A percentile compares a stretch with the other conserved stretches of the same genome.
phyloP scores from a whole-genome alignment of 2,329 filamentous ascomycete species.

The Claviceps pazoutovae region DNA sequence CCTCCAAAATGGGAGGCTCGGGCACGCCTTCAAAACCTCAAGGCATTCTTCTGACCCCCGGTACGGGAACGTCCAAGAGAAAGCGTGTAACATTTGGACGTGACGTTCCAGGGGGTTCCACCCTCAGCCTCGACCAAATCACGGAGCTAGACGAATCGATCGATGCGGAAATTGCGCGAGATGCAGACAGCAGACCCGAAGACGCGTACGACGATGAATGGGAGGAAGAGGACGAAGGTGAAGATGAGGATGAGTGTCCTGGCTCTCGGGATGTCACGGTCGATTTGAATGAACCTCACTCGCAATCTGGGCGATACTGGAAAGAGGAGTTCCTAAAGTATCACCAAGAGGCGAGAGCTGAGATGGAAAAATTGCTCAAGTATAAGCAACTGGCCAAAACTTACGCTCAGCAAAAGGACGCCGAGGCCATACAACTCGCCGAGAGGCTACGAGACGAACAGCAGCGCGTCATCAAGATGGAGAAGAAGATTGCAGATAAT shows the following conservation, averaged over 20 bases:
- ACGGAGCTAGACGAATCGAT: conserved; percentile 32
- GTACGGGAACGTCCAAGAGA: conserved; percentile 43
- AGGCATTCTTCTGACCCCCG: conserved; percentile 51
- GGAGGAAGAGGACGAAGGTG: conserved; percentile 24
- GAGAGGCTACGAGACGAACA: conserved; percentile 56
- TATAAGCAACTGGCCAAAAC: conserved; percentile 71
- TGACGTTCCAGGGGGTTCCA: conserved; percentile 28
- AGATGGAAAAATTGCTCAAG: conserved; percentile 64
- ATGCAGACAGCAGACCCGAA: conserved; percentile 5
- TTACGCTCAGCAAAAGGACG: conserved; percentile 65
- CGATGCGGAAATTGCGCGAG: conserved; percentile 25
- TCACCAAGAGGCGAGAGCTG: conserved; percentile 54
- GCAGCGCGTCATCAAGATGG: conserved; percentile 48
- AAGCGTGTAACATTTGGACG: conserved; percentile 54
- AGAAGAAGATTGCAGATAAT: conserved; percentile 46
- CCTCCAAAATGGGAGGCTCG: conserved; percentile 14
- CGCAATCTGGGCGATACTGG: conserved; percentile 66
- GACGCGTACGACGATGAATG: conserved; percentile 30
- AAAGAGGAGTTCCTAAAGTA: conserved; percentile 65
- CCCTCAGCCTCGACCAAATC: conserved; percentile 5
- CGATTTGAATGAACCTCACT: conserved; percentile 60
- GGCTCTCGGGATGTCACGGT: conserved; percentile 49
- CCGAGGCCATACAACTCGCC: conserved; percentile 51
- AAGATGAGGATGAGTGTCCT: conserved; percentile 30
- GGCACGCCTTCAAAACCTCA: conserved; percentile 36